These are phyloP conservation scores for Suzukiozyma palmioleophila DNA, from an alignment of 1,139 yeast genomes.

Conservation along the genomic window DNA sequence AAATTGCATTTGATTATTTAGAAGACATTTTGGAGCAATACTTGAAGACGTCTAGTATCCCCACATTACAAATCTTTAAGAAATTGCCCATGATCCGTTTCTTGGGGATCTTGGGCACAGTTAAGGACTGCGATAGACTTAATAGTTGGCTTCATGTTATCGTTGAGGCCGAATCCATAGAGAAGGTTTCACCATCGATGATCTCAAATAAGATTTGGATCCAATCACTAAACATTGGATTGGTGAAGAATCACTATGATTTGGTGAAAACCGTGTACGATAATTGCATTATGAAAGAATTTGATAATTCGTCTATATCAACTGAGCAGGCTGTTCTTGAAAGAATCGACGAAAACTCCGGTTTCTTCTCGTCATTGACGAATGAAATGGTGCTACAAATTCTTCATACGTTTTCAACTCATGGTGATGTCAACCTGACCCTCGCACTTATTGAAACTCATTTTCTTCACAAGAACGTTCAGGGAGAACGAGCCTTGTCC, in stretches of 20 bases:
- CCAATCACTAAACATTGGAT: conserved; percentile 19
- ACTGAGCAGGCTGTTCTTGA: conserved; percentile 21
- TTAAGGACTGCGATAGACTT: conserved; percentile 19
- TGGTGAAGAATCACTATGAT: conserved; percentile 20
- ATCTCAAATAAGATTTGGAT: conserved; percentile 18
- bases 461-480: conserved; percentile 27
- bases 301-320: conserved; percentile 16
- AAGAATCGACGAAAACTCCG: conserved; percentile 6
- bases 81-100: conserved; percentile 15
- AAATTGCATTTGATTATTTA: conserved; percentile 19
- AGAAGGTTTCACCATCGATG: conserved; percentile 1
- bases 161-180: conserved; percentile 2
- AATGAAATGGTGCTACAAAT: conserved; percentile 19
- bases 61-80: background rate
- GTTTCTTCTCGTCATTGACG: conserved; percentile 11
- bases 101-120: conserved; percentile 10
- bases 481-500: conserved; percentile 31
- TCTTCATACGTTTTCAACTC: conserved; percentile 27
- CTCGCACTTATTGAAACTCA: conserved; percentile 35
- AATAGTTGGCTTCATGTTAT: conserved; percentile 12
- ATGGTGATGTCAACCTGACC: conserved; percentile 38
- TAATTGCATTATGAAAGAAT: conserved; percentile 26
- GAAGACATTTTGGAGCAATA: conserved; percentile 8
- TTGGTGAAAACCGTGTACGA: conserved; percentile 28
- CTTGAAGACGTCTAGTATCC: conserved; percentile 1